phyloP scores from a whole-genome alignment of 331 rosid genomes.

The Pyrus hybrid region DNA sequence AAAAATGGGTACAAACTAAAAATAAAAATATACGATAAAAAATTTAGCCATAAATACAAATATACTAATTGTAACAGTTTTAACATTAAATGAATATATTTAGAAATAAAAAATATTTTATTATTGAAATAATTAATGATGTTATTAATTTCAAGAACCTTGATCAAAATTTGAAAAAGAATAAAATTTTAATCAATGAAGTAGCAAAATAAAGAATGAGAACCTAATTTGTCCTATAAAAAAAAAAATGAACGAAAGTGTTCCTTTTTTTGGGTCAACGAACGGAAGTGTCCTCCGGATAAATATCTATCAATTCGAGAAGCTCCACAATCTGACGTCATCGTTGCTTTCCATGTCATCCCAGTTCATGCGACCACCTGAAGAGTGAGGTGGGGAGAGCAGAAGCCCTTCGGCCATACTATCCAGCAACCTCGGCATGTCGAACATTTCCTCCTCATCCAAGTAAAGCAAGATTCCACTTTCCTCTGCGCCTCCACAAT shows the following conservation, averaged over 20 bases:
- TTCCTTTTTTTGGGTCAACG: neutral
- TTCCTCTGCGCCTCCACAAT: neutral
- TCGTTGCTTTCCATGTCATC: conserved; percentile 17
- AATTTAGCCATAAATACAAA: no score
- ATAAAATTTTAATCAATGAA: no score
- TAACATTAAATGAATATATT: no score
- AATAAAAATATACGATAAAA: no score
- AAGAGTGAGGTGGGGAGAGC: conserved; percentile 36
- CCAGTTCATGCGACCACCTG: neutral
- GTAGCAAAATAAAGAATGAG: no score
- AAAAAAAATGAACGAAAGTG: neutral
- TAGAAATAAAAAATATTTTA: no score
- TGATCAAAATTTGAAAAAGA: no score
- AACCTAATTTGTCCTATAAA: neutral
- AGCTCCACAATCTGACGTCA: conserved; percentile 33
- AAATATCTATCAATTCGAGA: neutral
- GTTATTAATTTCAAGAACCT: no score
- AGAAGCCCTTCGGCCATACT: conserved; percentile 60
- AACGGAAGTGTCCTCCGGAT: neutral
- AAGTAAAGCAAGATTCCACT: neutral
- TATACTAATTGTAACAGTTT: no score
- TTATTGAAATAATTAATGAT: no score
- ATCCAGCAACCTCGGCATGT: conserved; percentile 33
- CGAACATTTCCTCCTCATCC: conserved; percentile 28
- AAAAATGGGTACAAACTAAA: no score